phyloP scores from a whole-genome alignment of 805 yeast genomes.

The Scheffersomyces coipomensis region DNA sequence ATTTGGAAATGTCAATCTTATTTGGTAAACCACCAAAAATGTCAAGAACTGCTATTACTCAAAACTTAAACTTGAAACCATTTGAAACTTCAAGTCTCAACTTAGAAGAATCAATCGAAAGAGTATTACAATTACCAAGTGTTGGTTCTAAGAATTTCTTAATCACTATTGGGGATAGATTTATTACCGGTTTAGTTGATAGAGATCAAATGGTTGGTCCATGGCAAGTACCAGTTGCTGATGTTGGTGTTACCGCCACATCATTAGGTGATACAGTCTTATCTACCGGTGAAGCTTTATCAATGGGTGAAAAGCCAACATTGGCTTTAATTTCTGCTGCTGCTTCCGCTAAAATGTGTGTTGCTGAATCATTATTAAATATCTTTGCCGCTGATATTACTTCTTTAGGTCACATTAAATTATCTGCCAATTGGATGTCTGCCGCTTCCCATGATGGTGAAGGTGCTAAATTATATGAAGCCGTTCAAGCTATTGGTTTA shows the following conservation, averaged over 20 bases:
- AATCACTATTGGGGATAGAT: constrained; percentile 97
- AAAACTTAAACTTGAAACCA: constrained; percentile 50
- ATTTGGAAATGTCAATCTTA: constrained; percentile 89
- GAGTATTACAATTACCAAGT: constrained; percentile 86
- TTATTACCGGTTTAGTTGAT: constrained; percentile 95
- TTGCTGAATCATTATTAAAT: constrained; percentile 91
- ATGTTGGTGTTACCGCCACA: constrained; percentile 93
- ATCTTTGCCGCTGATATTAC: constrained; percentile 86
- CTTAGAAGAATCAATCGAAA: constrained; percentile 64
- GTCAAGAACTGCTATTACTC: constrained; percentile 72
- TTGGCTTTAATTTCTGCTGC: constrained; percentile 83
- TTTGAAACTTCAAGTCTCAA: constrained; percentile 30
- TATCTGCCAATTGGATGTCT: constrained; percentile 99
- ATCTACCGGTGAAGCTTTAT: constrained; percentile 92
- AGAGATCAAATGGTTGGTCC: constrained; percentile 99
- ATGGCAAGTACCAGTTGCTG: constrained; percentile 99
- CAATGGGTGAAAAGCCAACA: constrained; percentile 96
- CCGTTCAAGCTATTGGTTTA: constrained; percentile 93
- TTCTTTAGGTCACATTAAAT: constrained; percentile 68
- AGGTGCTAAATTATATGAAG: constrained; percentile 92
- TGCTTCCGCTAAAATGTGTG: constrained; percentile 92
- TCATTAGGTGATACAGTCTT: constrained; percentile 74
- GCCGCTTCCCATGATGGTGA: constrained; percentile 95
- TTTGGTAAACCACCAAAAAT: constrained; percentile 98
- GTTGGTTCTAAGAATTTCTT: constrained; percentile 94